These are phyloP conservation scores for Ogataea pini DNA, from an alignment of 805 yeast species.

Conservation along the genomic window DNA sequence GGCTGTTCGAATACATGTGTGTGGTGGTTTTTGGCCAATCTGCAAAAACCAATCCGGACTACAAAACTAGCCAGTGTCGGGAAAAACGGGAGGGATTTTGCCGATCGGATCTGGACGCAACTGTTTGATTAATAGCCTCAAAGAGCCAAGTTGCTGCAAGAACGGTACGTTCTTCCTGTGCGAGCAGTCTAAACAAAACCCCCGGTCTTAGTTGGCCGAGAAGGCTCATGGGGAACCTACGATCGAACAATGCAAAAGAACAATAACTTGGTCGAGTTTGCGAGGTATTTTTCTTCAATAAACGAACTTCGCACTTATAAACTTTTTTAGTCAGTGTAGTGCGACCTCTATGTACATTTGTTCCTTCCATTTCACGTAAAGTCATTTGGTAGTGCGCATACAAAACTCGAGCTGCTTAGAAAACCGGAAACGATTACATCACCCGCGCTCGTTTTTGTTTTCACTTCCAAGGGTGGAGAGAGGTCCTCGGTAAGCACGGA, in stretches of 20 bases:
- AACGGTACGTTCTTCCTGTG: background rate
- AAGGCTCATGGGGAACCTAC: background rate
- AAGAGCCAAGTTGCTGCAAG: background rate
- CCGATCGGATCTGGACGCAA: background rate
- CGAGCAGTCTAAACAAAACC: background rate
- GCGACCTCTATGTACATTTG: background rate
- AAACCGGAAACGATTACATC: conserved; percentile 10
- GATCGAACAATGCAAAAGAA: background rate
- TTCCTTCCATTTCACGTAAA: background rate
- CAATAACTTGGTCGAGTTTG: background rate
- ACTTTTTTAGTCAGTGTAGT: conserved; percentile 1
- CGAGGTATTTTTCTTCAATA: conserved; percentile 1
- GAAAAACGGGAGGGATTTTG: background rate
- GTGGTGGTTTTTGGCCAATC: background rate
- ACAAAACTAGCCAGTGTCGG: background rate
- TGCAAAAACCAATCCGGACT: background rate
- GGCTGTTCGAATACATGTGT: background rate
- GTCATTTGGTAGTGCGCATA: background rate
- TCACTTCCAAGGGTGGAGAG: background rate
- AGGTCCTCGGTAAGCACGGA: conserved; percentile 9
- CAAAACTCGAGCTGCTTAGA: conserved; percentile 1
- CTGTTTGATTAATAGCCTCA: background rate
- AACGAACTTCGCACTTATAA: background rate
- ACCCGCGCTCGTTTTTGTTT: conserved; percentile 2
- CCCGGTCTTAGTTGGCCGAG: background rate